These are phyloP conservation scores for Neocatenulostroma microsporum DNA, from an alignment of 2,329 filamentous ascomycete genomes.

Conservation along the genomic window DNA sequence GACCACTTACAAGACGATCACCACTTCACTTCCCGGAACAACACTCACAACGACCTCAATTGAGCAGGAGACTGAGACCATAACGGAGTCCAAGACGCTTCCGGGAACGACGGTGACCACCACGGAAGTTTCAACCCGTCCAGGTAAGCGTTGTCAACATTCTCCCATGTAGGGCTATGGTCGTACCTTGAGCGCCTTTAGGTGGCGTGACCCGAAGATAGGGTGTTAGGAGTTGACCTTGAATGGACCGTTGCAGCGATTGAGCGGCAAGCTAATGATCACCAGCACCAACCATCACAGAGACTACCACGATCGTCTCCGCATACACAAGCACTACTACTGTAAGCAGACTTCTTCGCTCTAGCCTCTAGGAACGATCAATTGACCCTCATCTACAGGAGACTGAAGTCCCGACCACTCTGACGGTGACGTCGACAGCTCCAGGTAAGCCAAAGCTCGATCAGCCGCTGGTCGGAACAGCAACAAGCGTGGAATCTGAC, in stretches of 20 bases:
- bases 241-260: too few species aligned
- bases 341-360: too few species aligned
- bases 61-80: not conserved
- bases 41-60: not conserved
- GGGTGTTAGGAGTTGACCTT: too few species aligned
- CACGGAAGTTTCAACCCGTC: not conserved
- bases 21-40: slow-evolving; percentile 1
- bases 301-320: slow-evolving; percentile 1
- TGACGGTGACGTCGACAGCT: not conserved
- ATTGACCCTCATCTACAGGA: not conserved
- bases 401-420: slow-evolving; percentile 2
- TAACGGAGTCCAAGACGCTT: not conserved
- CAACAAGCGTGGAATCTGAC: too few species aligned
- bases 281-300: not conserved
- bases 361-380: not conserved
- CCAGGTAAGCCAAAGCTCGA: not conserved
- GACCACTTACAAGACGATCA: slow-evolving; percentile 1
- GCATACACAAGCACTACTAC: slow-evolving; percentile 2
- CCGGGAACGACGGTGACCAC: not conserved
- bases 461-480: too few species aligned
- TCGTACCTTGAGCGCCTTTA: too few species aligned
- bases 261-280: too few species aligned
- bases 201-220: too few species aligned
- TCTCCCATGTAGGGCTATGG: too few species aligned
- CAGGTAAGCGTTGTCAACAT: too few species aligned